Percentiles rank a stretch among this genome's conserved stretches.
Conservation (phyloP, 2,329 filamentous ascomycete genomes). For the Apiospora pterosperma region DNA sequence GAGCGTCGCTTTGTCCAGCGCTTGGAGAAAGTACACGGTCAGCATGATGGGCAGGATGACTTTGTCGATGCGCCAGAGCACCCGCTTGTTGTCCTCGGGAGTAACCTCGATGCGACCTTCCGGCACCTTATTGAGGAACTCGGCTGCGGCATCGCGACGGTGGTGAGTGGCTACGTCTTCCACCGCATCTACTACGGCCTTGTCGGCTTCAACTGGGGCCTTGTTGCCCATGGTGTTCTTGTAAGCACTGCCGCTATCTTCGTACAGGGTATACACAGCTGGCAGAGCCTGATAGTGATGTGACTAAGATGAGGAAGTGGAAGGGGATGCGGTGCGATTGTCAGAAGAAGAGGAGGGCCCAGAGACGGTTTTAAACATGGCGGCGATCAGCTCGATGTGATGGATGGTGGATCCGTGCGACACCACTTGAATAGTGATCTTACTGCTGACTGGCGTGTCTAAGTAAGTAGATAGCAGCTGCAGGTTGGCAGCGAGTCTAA, state of each 20-base stretch:
- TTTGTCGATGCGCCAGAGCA: conserved; percentile 48
- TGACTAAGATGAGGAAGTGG: neutral
- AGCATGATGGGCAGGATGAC: conserved; percentile 38
- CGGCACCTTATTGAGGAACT: conserved; percentile 40
- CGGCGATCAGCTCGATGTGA: neutral
- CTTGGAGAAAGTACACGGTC: conserved; percentile 17
- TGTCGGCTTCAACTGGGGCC: neutral
- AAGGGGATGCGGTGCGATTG: neutral
- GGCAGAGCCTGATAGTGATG: neutral
- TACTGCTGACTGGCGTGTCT: neutral
- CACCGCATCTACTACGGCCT: neutral
- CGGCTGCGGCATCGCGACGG: conserved; percentile 31
- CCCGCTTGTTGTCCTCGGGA: conserved; percentile 46
- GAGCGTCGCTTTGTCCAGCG: conserved; percentile 60
- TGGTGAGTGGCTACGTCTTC: neutral
- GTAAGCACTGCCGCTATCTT: neutral
- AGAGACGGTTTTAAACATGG: neutral
- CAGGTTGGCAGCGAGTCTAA: neutral
- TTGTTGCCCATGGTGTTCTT: neutral
- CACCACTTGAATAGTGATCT: neutral
- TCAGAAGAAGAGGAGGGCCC: neutral
- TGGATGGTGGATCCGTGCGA: too few species aligned
- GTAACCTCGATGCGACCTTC: conserved; percentile 45
- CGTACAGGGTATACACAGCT: neutral
- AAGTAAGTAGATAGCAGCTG: too few species aligned